Conservation (phyloP, 345 rosid genomes). For the Syzygium jambos region DNA sequence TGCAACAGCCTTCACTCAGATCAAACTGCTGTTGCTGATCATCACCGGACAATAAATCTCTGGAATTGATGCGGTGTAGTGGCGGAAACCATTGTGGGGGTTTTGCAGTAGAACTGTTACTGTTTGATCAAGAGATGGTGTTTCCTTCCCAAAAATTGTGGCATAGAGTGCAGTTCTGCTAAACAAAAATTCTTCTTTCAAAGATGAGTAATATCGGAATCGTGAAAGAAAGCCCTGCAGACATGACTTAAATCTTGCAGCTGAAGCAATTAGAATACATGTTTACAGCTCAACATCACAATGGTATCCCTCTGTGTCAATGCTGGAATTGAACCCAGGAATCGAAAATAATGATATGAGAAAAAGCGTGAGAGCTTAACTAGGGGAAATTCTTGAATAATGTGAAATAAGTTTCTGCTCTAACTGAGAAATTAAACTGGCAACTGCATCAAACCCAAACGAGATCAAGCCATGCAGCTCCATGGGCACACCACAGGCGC, state of each 20-base stretch:
- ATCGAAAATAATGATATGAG: neutral
- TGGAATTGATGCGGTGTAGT: constrained; percentile 50
- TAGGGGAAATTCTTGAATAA: neutral
- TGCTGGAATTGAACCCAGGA: neutral
- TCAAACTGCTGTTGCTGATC: constrained; percentile 9
- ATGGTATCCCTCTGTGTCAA: neutral
- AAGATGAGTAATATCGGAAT: neutral
- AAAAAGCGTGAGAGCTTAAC: neutral
- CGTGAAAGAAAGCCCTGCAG: neutral
- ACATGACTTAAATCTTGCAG: neutral
- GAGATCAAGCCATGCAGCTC: neutral
- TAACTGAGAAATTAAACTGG: neutral
- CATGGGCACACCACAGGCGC: neutral
- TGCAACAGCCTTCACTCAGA: constrained; percentile 21
- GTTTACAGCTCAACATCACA: neutral
- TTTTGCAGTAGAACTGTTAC: neutral
- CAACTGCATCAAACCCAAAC: neutral
- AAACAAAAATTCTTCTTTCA: neutral
- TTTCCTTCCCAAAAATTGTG: neutral
- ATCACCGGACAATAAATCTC: constrained; percentile 23
- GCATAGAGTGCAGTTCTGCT: neutral
- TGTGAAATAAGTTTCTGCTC: neutral
- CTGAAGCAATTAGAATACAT: neutral
- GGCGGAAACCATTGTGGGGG: constrained; percentile 64
- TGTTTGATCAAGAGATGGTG: neutral